Base-by-base conservation (phyloP, 1,284 basidiomycete genomes). In the Leccinum fallax region DNA sequence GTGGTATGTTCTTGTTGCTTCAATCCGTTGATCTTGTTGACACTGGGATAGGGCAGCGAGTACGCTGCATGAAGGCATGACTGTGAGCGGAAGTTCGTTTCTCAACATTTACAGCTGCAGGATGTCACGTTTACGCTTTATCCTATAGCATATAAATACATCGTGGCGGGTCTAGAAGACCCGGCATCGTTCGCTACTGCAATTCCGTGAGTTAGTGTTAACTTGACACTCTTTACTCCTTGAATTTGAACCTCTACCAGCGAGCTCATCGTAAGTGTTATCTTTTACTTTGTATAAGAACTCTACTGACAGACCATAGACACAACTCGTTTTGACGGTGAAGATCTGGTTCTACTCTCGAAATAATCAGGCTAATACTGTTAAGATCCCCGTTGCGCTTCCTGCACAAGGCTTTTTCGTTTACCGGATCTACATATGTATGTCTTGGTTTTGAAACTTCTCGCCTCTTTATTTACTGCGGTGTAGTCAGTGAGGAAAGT, bases 181-280 rank as follows among this genome's bases (percentile, higher is more conserved):
- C 55, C 52, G 15, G 3, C 5, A 0, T 32, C 59, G 13, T 2
- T 46, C 1, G 19, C 19, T 4, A 4, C 6, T 2, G 48, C 6
- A 4, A 8, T n/a, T 38, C 53, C 58, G 67, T 71, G 21, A 61
- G 67, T 56, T 28, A 19, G 36, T 21, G 34, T 5, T 15, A 16
- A 36, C 24, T n/a, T 5, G 15, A 36, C 1, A 9, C 4, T 26
- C 13, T 51, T 51, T 2, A 51, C 24, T 64, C 9, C 1, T 58
- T 26, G 13, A 19, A 34, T 21, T n/a, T 15, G 34, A 40, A 55
- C 64, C 46, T 16, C 13, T 4, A 11, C 19, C 16, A 71, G 67
- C 0, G 69, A 72, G 19, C 24, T 72, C n/a, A 3, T 60, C 1
- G 70, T 69, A 52, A 57, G 68, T 67, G 2, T 3, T 26, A 7